Conservation (phyloP, 2,329 filamentous ascomycete species). For the Aspergillus sp. region DNA sequence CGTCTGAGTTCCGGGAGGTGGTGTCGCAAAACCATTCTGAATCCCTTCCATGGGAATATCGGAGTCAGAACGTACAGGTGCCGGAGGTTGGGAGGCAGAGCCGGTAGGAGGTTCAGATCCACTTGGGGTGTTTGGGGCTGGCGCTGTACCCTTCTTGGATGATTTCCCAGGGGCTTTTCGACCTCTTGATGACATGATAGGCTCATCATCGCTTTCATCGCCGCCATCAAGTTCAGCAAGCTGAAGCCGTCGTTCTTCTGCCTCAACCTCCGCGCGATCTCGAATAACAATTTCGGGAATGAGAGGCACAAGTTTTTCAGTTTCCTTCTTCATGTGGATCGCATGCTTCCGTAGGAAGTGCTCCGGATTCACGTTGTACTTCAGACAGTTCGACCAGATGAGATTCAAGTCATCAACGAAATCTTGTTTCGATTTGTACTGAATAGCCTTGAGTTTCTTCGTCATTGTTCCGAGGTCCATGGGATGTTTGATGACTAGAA, state of each 20-base stretch:
- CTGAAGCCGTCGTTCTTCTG: constrained; percentile 77
- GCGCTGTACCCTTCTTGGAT: constrained; percentile 62
- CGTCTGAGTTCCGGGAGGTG: constrained; percentile 74
- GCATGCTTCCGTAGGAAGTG: constrained; percentile 91
- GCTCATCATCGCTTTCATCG: constrained; percentile 94
- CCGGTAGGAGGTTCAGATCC: constrained; percentile 72
- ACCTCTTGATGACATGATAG: constrained; percentile 95
- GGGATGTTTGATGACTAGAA: constrained; percentile 82
- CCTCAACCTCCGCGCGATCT: constrained; percentile 90
- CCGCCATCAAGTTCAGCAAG: constrained; percentile 76
- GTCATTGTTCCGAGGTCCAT: constrained; percentile 99
- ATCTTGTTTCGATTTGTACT: constrained; percentile 86
- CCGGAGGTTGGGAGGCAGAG: constrained; percentile 48
- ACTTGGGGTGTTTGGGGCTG: constrained; percentile 71
- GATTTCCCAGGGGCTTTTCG: constrained; percentile 81
- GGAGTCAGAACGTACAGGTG: constrained; percentile 64
- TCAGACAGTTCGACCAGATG: constrained; percentile 96
- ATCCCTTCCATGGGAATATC: constrained; percentile 73
- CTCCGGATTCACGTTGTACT: constrained; percentile 87
- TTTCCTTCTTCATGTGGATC: constrained; percentile 94
- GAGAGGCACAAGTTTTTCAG: constrained; percentile 90
- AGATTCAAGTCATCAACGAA: constrained; percentile 91
- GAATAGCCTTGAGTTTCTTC: constrained; percentile 83
- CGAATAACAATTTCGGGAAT: constrained; percentile 91
- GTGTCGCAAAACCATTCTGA: constrained; percentile 80